Base-by-base conservation (phyloP, 2,329 filamentous ascomycete genomes). In the Aphanoascus verrucosus region DNA sequence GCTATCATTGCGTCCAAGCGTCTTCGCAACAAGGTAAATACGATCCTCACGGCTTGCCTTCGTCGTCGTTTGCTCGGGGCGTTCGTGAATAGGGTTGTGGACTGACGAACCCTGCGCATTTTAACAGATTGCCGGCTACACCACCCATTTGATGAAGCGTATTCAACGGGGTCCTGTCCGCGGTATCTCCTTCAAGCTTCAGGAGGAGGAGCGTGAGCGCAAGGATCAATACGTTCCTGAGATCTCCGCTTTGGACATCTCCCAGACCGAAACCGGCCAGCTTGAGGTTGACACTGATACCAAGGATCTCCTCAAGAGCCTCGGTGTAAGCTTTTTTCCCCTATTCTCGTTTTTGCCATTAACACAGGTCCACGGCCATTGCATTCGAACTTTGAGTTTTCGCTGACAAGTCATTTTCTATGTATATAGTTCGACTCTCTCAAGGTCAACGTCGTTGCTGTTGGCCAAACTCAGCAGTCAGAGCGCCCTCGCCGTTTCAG, bases 201-300 rank as follows among this genome's bases (percentile, higher is more conserved):
- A 98, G 80, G 93, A 98, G 81, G 93, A 98, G 82, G 93, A 98
- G 85, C 88, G 93, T 83, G 93, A 98, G 81, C 86, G 93, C 75
- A 98, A 98, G 87, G 93, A 98, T 81, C 93, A 98, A 82, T 98
- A 96, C 81, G 93, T 98, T 63, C 93, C 93, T 71, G 93, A 98
- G 79, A 82, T 98, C 67, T 98, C 94, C 58, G 93, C 93, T 71
- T 86, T 98, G 73, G 93, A 98, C 82, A 94, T 96, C 80, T 84
- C 85, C 71, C 88, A 95, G 82, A 83, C 82, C 73, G 93, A 97
- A 80, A 85, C 78, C 71, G 93, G 93, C 69, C 85, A 90, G 76
- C 82, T 98, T 68, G 91, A 97, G 67, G 86, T 95, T 70, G 93
- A 98, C 74, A 77, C 82, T 74, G 93, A 98, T 80, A 98, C 93